Evolutionary conservation across 345 rosid genomes (phyloP).

Genomic region (Eucalyptus fibrosa): DNA sequence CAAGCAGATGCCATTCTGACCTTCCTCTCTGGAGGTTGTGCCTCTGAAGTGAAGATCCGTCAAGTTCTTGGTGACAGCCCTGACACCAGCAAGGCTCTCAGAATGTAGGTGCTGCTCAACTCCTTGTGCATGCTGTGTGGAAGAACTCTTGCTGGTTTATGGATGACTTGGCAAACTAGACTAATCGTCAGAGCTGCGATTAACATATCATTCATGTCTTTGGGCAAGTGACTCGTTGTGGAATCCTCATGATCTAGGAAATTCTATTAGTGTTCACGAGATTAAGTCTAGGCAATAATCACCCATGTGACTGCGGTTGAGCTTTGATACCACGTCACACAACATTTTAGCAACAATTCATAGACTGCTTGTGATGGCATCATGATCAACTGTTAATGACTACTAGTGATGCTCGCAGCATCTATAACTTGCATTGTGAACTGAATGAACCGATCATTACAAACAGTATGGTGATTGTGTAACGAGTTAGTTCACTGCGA

Average conservation of each 20-base stretch:
- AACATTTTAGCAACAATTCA: background rate
- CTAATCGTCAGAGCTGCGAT: background rate
- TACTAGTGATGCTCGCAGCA: background rate
- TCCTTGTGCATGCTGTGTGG: background rate
- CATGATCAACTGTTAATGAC: background rate
- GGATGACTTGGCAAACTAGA: background rate
- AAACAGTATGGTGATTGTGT: background rate
- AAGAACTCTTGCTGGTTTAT: background rate
- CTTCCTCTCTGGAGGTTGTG: slow-evolving; percentile 49
- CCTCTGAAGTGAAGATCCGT: slow-evolving; percentile 67
- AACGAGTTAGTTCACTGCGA: background rate
- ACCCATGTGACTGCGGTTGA: background rate
- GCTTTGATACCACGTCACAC: background rate
- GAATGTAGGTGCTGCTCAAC: slow-evolving; percentile 32
- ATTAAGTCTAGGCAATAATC: background rate
- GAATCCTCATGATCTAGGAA: background rate
- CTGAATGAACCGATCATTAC: background rate
- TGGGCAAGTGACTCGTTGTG: background rate
- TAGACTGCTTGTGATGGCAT: background rate
- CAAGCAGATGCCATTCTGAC: slow-evolving; percentile 69
- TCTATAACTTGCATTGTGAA: background rate
- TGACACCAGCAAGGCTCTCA: slow-evolving; percentile 96
- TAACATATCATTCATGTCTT: background rate
- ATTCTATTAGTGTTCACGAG: background rate
- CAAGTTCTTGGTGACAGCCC: slow-evolving; percentile 77